phyloP scores from a whole-genome alignment of 306 rosid genomes.

The Pterocarpus macrocarpus region DNA sequence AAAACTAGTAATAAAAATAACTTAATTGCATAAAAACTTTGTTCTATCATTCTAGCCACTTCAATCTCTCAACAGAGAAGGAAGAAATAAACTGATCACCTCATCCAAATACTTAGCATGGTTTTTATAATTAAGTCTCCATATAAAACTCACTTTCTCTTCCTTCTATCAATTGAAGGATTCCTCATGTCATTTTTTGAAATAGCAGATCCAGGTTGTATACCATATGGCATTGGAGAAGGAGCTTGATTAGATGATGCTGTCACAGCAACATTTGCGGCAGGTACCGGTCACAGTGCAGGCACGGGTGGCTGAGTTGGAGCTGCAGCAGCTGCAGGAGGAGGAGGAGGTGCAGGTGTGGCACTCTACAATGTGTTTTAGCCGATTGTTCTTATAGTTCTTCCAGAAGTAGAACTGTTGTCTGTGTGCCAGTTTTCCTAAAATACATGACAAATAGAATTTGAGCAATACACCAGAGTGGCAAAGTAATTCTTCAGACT shows the following conservation, averaged over 20 bases:
- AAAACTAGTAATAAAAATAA: slow-evolving; percentile 21
- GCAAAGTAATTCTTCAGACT: not conserved
- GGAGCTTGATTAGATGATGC: slow-evolving; percentile 65
- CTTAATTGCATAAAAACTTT: not conserved
- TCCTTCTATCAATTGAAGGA: slow-evolving; percentile 79
- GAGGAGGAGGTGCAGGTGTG: slow-evolving; percentile 53
- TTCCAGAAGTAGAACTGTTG: slow-evolving; percentile 99
- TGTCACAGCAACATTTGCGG: slow-evolving; percentile 59
- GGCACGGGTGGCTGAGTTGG: slow-evolving; percentile 61
- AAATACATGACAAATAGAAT: slow-evolving; percentile 16
- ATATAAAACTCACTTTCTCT: slow-evolving; percentile 70
- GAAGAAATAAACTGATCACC: too few relatives aligned
- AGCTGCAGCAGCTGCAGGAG: slow-evolving; percentile 51
- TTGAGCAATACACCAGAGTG: not conserved
- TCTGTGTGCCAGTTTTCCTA: slow-evolving; percentile 89
- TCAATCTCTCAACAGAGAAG: not conserved
- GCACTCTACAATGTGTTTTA: slow-evolving; percentile 78
- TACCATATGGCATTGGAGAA: slow-evolving; percentile 84
- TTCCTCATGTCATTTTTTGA: slow-evolving; percentile 77
- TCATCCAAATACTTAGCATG: not conserved
- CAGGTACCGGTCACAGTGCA: slow-evolving; percentile 64
- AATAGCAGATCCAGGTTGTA: slow-evolving; percentile 68
- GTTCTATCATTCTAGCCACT: not conserved
- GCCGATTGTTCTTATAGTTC: slow-evolving; percentile 88
- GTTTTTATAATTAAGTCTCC: slow-evolving; percentile 47